These are phyloP conservation scores for Sclerotinia spermophila DNA, from an alignment of 2,329 filamentous ascomycete species.

Conservation along the genomic window DNA sequence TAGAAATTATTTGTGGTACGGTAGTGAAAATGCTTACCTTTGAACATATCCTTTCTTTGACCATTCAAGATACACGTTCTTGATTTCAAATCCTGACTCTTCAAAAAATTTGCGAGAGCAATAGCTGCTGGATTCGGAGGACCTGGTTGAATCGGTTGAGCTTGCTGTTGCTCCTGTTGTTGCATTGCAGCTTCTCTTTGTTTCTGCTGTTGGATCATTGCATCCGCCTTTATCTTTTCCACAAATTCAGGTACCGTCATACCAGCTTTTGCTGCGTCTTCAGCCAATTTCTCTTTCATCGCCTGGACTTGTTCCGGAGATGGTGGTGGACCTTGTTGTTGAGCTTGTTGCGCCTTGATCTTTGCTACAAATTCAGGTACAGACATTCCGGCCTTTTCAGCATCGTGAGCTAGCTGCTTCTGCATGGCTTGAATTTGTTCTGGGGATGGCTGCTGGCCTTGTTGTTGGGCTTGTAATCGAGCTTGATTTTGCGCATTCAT, in stretches of 20 bases:
- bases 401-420: conserved; percentile 75
- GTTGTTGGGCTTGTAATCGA: conserved; percentile 12
- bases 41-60: conserved; percentile 97
- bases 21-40: conserved; percentile 54
- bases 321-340: conserved; percentile 50
- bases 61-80: conserved; percentile 92
- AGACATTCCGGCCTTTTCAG: conserved; percentile 77
- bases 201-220: conserved; percentile 44
- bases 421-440: conserved; percentile 86
- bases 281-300: conserved; percentile 78
- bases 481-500: conserved; percentile 45
- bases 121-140: conserved; percentile 86
- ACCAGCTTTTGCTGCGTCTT: conserved; percentile 79
- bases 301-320: conserved; percentile 79
- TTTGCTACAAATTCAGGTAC: conserved; percentile 79
- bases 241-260: conserved; percentile 84
- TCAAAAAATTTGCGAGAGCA: conserved; percentile 84
- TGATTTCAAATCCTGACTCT: conserved; percentile 78
- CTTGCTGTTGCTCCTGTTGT: conserved; percentile 46
- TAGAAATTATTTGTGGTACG: not conserved
- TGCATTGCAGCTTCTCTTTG: conserved; percentile 45
- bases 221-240: conserved; percentile 60
- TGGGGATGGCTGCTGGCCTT: conserved; percentile 57
- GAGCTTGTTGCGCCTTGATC: conserved; percentile 52
- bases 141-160: conserved; percentile 68